Percentiles rank a stretch among this genome's conserved stretches.
These are phyloP conservation scores for Myochromella boudieri DNA, from an alignment of 768 basidiomycete genomes.

Conservation along the genomic window DNA sequence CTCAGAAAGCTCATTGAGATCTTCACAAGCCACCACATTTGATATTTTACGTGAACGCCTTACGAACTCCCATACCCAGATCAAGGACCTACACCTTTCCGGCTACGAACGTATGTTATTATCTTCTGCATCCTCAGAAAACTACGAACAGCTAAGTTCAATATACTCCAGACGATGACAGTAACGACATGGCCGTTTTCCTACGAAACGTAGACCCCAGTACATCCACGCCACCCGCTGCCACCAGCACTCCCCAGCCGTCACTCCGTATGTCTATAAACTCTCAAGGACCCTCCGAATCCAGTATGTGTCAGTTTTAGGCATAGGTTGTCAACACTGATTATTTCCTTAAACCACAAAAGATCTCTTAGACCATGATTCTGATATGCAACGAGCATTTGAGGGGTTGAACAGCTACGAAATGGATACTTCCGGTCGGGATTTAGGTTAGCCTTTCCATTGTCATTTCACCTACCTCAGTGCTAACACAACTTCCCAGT, in stretches of 20 bases:
- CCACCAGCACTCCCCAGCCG: conserved; percentile 55
- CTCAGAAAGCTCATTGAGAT: conserved; percentile 36
- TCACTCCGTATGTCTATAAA: conserved; percentile 54
- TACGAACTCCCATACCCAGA: conserved; percentile 31
- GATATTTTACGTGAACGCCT: conserved; percentile 49
- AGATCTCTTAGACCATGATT: conserved; percentile 72
- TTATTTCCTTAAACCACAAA: conserved; percentile 6
- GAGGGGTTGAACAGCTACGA: conserved; percentile 55
- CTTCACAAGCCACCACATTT: conserved; percentile 45
- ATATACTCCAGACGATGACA: conserved; percentile 24
- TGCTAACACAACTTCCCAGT: too few relatives aligned
- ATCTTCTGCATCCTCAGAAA: neutral
- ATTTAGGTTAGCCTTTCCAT: conserved; percentile 12
- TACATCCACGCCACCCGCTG: conserved; percentile 43
- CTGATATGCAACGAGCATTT: conserved; percentile 70
- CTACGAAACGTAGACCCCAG: conserved; percentile 38
- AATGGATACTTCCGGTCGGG: conserved; percentile 27
- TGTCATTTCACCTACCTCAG: conserved; percentile 5
- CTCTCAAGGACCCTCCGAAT: conserved; percentile 50
- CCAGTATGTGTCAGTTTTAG: conserved; percentile 39
- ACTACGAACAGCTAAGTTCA: conserved; percentile 4
- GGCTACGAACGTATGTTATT: conserved; percentile 35
- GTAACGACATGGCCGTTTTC: conserved; percentile 38
- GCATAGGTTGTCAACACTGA: conserved; percentile 6
- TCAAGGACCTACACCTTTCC: conserved; percentile 34